Evolutionary conservation across 2,329 filamentous ascomycete species (phyloP), one percentile per base, ranked within the genome.

Genomic region (Arthrobotrys sphaeroides): DNA sequence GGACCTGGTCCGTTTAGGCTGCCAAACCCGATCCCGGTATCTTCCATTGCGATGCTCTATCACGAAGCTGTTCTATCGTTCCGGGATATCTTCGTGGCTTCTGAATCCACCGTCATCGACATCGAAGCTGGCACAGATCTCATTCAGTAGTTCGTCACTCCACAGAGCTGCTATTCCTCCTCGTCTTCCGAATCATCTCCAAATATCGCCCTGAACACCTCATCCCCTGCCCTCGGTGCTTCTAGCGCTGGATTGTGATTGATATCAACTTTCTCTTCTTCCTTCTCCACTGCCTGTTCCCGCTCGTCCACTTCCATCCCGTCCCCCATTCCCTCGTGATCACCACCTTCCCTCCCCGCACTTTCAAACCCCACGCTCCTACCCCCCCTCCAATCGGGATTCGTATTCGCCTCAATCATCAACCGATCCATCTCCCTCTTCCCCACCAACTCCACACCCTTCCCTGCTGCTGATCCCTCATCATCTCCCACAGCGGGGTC

Each of bases 131-230:
- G 12, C n/a, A n/a, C n/a, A n/a, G n/a, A n/a, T n/a, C n/a, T n/a
- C n/a, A n/a, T n/a, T n/a, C n/a, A n/a, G n/a, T n/a, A n/a, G n/a
- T n/a, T n/a, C n/a, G n/a, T n/a, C n/a, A n/a, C n/a, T n/a, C n/a
- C n/a, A n/a, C n/a, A n/a, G n/a, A n/a, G n/a, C n/a, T n/a, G 51
- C 51, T 55, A 55, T 38, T 55, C 28, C 51, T 55, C 28, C 51
- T 55, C 51, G 18, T 38, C 51, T 55, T 92, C 91, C 78, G 91
- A 90, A 80, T 91, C 91, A 81, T 93, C 92, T 4, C 94, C 94
- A 86, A 98, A 98, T 28, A 98, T 93, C n/a, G 93, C 92, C 78
- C 88, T 92, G 79, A 97, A 93, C 0, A 97, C 90, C 45, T 91
- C 91, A 55, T 94, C 92, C 13, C 90, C 89, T 0, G 93, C 91